Conservation (phyloP, 352 stramenopile species). For the Blastocystis sp. region DNA sequence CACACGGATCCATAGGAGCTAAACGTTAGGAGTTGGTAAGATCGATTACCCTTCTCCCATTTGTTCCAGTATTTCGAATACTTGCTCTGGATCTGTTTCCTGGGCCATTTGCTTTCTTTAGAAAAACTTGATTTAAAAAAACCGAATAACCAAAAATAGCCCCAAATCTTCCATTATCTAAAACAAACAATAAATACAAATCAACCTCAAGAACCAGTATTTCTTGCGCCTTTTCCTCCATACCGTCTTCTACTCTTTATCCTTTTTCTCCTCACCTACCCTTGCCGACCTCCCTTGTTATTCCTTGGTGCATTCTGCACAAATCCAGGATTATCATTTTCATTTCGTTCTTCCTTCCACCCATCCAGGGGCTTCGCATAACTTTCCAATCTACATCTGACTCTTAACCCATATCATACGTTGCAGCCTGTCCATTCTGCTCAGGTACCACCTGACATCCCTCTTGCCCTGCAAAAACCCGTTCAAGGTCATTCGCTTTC, state of each 20-base stretch:
- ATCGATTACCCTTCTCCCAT: constrained; percentile 53
- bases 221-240: not conserved
- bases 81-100: constrained; percentile 48
- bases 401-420: not conserved
- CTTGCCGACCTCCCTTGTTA: not conserved
- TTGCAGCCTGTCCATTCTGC: not conserved
- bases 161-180: too few relatives aligned
- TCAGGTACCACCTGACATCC: not conserved
- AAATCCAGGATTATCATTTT: not conserved
- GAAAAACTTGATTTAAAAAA: not conserved
- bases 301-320: not conserved
- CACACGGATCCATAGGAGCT: constrained; percentile 59
- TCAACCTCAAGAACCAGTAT: too few relatives aligned
- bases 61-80: constrained; percentile 59
- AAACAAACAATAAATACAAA: too few relatives aligned
- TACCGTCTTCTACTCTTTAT: not conserved
- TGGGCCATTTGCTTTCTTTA: not conserved
- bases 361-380: not conserved
- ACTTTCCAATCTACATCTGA: not conserved
- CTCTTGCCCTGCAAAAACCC: not conserved
- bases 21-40: not conserved
- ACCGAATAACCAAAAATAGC: too few relatives aligned
- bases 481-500: not conserved
- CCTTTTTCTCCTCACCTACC: not conserved
- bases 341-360: not conserved